Percentiles rank a stretch among this genome's conserved stretches.
Evolutionary conservation across 1,139 yeast species (phyloP).

Genomic region (Geotrichum carabidarum): DNA sequence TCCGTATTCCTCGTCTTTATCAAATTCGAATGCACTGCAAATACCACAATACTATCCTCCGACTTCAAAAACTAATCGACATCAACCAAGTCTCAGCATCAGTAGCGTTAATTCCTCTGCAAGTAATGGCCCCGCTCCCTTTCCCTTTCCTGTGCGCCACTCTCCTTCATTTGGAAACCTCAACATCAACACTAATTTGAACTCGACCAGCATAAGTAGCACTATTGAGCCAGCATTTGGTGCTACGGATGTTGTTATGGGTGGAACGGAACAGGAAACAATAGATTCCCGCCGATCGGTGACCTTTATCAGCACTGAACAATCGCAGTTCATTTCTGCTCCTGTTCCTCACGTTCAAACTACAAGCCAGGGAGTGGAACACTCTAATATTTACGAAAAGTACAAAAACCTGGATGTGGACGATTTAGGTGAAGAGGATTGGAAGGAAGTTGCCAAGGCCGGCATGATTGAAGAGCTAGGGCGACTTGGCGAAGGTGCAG

Average conservation of each 20-base stretch:
- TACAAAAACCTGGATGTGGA: slow-evolving; percentile 41
- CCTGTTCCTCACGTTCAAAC: slow-evolving; percentile 6
- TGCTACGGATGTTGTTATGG: slow-evolving; percentile 1
- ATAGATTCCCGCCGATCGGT: slow-evolving; percentile 9
- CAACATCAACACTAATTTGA: slow-evolving; percentile 7
- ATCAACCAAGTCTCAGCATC: slow-evolving; percentile 2
- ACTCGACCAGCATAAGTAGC: slow-evolving; percentile 3
- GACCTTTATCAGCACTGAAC: slow-evolving; percentile 14
- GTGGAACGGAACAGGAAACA: background rate
- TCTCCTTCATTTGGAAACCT: slow-evolving; percentile 5
- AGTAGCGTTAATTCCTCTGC: slow-evolving; percentile 5
- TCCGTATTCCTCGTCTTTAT: background rate
- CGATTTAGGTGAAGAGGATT: slow-evolving; percentile 67
- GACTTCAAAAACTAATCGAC: background rate
- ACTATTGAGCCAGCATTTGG: background rate
- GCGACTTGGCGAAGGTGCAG: slow-evolving; percentile 87
- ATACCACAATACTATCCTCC: slow-evolving; percentile 1
- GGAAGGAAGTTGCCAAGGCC: slow-evolving; percentile 61
- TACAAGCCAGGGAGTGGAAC: background rate
- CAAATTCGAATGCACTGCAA: background rate
- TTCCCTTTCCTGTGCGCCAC: slow-evolving; percentile 13
- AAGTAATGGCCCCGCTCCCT: slow-evolving; percentile 3
- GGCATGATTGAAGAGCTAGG: slow-evolving; percentile 59
- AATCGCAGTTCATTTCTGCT: slow-evolving; percentile 2
- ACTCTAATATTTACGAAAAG: background rate